Percentiles rank a stretch among this genome's conserved stretches.
Evolutionary conservation across 2,329 filamentous ascomycete species (phyloP).

Genomic region (Pyricularia grisea): DNA sequence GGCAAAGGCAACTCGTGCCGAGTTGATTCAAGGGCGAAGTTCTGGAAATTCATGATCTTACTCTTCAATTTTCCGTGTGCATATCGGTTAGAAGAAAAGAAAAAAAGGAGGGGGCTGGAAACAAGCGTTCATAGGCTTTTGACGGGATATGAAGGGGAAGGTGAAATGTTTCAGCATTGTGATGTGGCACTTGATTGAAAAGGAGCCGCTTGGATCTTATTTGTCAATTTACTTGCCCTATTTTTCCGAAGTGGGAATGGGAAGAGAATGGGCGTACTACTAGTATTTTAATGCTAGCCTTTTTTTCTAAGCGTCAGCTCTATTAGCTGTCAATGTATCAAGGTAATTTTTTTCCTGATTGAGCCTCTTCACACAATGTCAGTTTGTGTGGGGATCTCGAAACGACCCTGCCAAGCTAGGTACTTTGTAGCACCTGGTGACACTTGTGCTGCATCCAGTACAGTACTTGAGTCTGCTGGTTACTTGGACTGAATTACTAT

Average conservation of each 20-base stretch:
- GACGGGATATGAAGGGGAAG: neutral
- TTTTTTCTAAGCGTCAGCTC: neutral
- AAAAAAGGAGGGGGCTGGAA: neutral
- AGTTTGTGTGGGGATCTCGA: neutral
- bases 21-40: neutral
- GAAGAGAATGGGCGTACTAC: neutral
- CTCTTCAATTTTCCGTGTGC: too few relatives aligned
- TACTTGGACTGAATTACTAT: too few relatives aligned
- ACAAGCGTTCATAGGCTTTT: neutral
- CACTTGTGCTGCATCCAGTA: neutral
- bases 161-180: neutral
- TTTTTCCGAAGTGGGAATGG: neutral
- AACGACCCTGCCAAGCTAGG: neutral
- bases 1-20: neutral
- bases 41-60: neutral
- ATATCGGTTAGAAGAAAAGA: neutral
- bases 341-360: neutral
- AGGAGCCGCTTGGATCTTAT: neutral
- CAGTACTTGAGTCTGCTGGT: too few relatives aligned
- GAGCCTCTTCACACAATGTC: neutral
- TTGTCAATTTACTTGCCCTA: neutral
- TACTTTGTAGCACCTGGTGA: neutral
- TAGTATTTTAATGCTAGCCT: neutral
- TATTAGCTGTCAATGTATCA: neutral
- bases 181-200: neutral